Conservation (phyloP, 306 rosid species). For the Mimosa pudica region DNA sequence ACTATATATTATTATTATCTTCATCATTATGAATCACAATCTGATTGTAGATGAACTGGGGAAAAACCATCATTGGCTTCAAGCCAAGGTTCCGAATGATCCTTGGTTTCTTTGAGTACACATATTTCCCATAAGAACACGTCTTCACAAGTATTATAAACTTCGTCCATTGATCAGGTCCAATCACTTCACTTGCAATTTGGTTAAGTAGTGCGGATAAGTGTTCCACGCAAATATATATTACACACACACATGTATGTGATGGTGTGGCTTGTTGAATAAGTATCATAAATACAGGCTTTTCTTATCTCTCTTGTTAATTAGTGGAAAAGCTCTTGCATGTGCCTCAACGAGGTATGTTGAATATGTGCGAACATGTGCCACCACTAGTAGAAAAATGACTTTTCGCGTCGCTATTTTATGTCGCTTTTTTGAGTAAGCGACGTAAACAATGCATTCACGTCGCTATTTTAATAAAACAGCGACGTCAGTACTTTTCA, state of each 20-base stretch:
- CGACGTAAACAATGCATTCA: too few relatives aligned
- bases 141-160: background rate
- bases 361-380: background rate
- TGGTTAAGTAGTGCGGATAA: background rate
- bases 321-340: background rate
- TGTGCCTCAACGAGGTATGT: background rate
- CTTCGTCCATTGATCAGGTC: background rate
- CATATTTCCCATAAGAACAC: conserved; percentile 16
- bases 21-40: conserved; percentile 5
- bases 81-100: conserved; percentile 48
- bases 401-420: too few relatives aligned
- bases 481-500: too few relatives aligned
- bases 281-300: background rate
- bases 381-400: too few relatives aligned
- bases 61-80: conserved; percentile 42
- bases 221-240: background rate
- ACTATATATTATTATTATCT: background rate
- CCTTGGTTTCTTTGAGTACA: conserved; percentile 39
- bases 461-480: too few relatives aligned
- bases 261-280: background rate
- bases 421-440: too few relatives aligned
- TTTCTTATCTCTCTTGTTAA: background rate
- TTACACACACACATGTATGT: background rate
- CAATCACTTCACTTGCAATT: background rate
- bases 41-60: conserved; percentile 49